These are phyloP conservation scores for Drechmeria coniospora DNA, from an alignment of 2,329 filamentous ascomycete species.

Conservation along the genomic window DNA sequence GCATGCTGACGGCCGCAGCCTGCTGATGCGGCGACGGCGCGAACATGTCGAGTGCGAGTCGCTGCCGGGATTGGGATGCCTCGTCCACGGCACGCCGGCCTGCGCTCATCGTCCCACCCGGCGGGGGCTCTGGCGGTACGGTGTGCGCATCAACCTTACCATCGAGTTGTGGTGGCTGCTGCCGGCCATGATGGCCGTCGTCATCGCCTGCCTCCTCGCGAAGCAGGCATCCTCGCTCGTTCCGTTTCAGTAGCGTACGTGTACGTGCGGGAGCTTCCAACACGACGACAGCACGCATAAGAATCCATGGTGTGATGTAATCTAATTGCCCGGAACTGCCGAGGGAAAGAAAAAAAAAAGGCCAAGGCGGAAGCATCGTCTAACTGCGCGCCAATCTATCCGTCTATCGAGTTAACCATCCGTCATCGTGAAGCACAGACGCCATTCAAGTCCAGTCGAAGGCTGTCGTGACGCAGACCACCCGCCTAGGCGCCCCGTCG, in stretches of 20 bases:
- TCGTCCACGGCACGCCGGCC: constrained; percentile 33
- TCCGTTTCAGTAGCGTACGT: too few relatives aligned
- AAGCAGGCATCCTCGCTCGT: too few relatives aligned
- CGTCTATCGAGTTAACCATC: too few relatives aligned
- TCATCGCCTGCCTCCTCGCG: constrained; percentile 6
- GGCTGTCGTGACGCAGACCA: too few relatives aligned
- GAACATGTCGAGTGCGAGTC: constrained; percentile 47
- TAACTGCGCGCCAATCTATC: background rate
- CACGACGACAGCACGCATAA: too few relatives aligned
- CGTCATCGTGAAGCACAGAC: too few relatives aligned
- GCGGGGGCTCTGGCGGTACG: constrained; percentile 29
- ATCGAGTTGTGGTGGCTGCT: constrained; percentile 34
- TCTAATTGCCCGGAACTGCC: background rate
- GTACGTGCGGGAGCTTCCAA: too few relatives aligned
- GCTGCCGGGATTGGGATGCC: constrained; percentile 37
- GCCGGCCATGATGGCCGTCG: constrained; percentile 23
- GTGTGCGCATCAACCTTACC: constrained; percentile 28
- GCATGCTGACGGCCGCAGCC: constrained; percentile 15
- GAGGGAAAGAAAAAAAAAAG: background rate
- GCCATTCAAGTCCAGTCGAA: too few relatives aligned
- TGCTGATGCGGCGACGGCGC: constrained; percentile 42
- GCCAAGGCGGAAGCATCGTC: background rate
- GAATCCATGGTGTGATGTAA: too few relatives aligned
- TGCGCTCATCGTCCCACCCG: constrained; percentile 28
- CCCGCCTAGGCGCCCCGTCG: too few relatives aligned